A percentile compares a stretch with the other conserved stretches of the same genome.
phyloP scores from a whole-genome alignment of 345 rosid genomes.

The Populus pruinosa region DNA sequence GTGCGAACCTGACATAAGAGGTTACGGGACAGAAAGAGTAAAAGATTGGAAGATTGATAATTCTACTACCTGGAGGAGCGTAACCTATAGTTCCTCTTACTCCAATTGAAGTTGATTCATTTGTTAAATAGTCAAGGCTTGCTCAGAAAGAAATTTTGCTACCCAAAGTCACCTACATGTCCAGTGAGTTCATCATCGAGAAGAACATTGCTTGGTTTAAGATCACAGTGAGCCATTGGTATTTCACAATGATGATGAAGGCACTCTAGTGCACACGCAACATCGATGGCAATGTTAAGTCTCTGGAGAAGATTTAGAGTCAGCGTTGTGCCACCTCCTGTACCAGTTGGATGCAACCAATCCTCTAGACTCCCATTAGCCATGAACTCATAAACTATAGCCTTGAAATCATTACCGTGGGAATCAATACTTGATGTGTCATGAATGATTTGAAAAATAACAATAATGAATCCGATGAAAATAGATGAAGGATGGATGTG shows the following conservation, averaged over 20 bases:
- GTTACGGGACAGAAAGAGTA: neutral
- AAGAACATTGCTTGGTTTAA: neutral
- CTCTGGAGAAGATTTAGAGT: no score
- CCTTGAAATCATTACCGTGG: slow-evolving; percentile 21
- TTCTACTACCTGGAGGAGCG: neutral
- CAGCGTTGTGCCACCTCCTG: no score
- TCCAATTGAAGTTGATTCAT: neutral
- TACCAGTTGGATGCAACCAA: neutral
- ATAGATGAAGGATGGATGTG: no score
- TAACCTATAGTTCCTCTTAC: neutral
- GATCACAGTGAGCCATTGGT: neutral
- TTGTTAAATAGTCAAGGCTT: neutral
- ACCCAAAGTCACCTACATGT: neutral
- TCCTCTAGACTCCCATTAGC: slow-evolving; percentile 15
- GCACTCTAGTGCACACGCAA: neutral
- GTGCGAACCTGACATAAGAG: no score
- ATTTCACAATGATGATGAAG: neutral
- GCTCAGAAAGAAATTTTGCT: neutral
- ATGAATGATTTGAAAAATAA: no score
- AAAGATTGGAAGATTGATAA: no score
- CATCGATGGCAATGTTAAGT: neutral
- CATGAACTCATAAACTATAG: slow-evolving; percentile 21
- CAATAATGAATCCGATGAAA: no score
- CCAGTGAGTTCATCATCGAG: neutral
- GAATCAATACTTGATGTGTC: slow-evolving; percentile 19